Evolutionary conservation across 257 asterid species (phyloP).

Genomic region (Euphrasia confusa): DNA sequence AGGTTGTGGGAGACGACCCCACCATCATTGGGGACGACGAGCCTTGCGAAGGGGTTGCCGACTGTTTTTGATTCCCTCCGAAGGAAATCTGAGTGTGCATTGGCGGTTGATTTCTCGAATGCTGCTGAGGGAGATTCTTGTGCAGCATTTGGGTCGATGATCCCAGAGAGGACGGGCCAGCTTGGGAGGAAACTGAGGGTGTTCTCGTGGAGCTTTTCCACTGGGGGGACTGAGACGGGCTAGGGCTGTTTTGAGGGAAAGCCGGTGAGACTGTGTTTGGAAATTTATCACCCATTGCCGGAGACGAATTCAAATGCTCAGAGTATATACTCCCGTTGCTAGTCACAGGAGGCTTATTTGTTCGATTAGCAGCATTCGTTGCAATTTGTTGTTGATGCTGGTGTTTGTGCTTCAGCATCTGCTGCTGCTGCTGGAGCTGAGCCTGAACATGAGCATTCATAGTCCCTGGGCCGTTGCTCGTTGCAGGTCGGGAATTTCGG

Average conservation of each 20-base stretch:
- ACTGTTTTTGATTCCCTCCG: conserved; percentile 67
- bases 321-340: conserved; percentile 50
- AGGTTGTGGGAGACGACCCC: conserved; percentile 86
- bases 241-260: conserved; percentile 54
- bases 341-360: conserved; percentile 36
- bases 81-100: conserved; percentile 82
- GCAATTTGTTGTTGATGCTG: conserved; percentile 43
- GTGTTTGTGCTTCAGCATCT: conserved; percentile 35
- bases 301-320: conserved; percentile 56
- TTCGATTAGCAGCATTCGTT: conserved; percentile 37
- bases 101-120: conserved; percentile 47
- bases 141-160: conserved; percentile 33
- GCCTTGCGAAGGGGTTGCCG: conserved; percentile 29
- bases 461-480: conserved; percentile 33
- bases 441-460: conserved; percentile 50
- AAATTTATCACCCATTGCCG: conserved; percentile 47
- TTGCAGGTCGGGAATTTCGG: conserved; percentile 43
- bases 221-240: conserved; percentile 69
- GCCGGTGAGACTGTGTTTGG: conserved; percentile 37
- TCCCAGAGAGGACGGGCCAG: conserved; percentile 47
- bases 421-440: conserved; percentile 51
- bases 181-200: conserved; percentile 32
- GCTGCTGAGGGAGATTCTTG: conserved; percentile 67
- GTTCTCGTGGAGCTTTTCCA: conserved; percentile 63
- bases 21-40: conserved; percentile 17